These are phyloP conservation scores for Phytophthora multivora DNA, from an alignment of 352 stramenopile species.

Conservation along the genomic window DNA sequence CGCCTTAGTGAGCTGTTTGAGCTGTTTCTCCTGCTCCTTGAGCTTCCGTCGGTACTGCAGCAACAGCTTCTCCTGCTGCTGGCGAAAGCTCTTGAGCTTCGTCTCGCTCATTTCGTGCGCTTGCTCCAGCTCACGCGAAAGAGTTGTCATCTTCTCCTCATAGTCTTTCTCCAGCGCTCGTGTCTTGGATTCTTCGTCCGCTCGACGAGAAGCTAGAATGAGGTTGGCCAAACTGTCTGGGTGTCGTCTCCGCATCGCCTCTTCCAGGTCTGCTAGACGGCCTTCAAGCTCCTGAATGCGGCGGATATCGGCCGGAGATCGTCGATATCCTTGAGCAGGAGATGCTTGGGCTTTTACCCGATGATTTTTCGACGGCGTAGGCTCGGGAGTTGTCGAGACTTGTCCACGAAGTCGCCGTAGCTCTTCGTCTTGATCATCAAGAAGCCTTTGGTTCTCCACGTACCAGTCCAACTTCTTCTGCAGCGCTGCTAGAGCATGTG, in stretches of 20 bases:
- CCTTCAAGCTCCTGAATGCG: constrained; percentile 80
- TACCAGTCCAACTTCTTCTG: constrained; percentile 90
- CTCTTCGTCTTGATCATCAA: constrained; percentile 79
- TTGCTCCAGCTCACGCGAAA: constrained; percentile 57
- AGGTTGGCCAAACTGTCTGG: constrained; percentile 83
- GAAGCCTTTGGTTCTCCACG: constrained; percentile 77
- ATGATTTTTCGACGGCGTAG: constrained; percentile 24
- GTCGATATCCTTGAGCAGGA: constrained; percentile 24
- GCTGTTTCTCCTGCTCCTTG: constrained; percentile 49
- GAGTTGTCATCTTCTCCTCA: constrained; percentile 40
- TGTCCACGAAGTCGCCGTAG: constrained; percentile 40
- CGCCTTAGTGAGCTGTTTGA: constrained; percentile 29
- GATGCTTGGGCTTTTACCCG: constrained; percentile 9
- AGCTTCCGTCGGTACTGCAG: constrained; percentile 73
- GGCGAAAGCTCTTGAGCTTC: constrained; percentile 70
- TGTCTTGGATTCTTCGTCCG: constrained; percentile 66
- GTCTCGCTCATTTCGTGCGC: constrained; percentile 55
- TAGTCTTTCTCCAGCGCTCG: constrained; percentile 41
- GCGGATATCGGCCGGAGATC: constrained; percentile 61
- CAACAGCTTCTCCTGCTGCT: constrained; percentile 82
- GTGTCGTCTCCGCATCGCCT: constrained; percentile 74
- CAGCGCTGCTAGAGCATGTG: constrained; percentile 48
- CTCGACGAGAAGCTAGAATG: constrained; percentile 71
- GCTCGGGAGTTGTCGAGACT: constrained; percentile 5
- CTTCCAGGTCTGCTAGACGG: constrained; percentile 70